Conservation (phyloP, 2,329 filamentous ascomycete genomes). For the Beauveria sp. region DNA sequence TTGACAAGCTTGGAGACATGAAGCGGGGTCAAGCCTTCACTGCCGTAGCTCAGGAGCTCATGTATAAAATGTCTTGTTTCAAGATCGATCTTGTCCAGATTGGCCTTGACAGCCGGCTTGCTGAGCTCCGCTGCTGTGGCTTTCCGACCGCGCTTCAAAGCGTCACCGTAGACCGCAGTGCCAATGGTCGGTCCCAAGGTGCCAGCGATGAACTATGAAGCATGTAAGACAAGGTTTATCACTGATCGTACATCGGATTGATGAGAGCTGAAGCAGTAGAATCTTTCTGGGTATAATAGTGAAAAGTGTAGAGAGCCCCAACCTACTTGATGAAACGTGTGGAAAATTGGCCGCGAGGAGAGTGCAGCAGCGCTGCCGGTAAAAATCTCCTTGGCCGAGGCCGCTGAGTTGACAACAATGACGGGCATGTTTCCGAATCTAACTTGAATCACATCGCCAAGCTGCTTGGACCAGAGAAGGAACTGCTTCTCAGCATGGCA, state of each 20-base stretch:
- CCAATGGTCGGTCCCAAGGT: constrained; percentile 2
- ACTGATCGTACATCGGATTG: neutral
- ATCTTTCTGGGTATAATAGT: no score
- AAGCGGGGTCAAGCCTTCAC: neutral
- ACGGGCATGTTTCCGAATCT: constrained; percentile 1
- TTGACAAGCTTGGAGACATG: neutral
- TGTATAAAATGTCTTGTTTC: constrained; percentile 1
- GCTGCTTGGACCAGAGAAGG: neutral
- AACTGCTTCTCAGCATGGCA: constrained; percentile 1
- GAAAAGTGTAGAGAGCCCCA: no score
- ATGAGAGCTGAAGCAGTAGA: neutral
- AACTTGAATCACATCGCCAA: constrained; percentile 3
- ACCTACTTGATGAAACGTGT: constrained; percentile 3
- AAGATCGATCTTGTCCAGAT: constrained; percentile 2
- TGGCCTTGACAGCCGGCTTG: constrained; percentile 4
- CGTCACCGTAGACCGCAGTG: neutral
- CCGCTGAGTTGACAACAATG: neutral
- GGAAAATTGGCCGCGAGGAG: neutral
- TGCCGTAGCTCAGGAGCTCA: constrained; percentile 1
- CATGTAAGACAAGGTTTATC: neutral
- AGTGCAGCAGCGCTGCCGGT: constrained; percentile 2
- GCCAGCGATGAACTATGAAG: neutral
- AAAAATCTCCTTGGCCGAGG: constrained; percentile 3
- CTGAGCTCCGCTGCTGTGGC: constrained; percentile 5
- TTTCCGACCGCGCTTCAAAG: neutral